These are phyloP conservation scores for Ottelia alismoides DNA, from an alignment of 106 monocot genomes.

Conservation along the genomic window DNA sequence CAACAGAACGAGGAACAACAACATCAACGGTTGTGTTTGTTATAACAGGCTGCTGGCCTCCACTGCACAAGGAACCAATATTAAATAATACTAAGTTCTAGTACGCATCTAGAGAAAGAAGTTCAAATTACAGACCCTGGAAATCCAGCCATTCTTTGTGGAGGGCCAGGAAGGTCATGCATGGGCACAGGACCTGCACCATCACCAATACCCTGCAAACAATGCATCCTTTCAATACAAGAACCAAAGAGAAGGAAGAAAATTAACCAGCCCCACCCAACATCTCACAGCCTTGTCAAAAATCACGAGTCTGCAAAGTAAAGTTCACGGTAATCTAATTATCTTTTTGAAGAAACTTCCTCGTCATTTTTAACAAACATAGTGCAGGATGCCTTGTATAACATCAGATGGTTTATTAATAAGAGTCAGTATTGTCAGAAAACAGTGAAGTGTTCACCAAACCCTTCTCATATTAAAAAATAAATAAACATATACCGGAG, in stretches of 20 bases:
- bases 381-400: no score
- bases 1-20: constrained; percentile 55
- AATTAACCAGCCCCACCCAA: not conserved
- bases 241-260: not conserved
- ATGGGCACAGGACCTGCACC: constrained; percentile 22
- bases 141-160: constrained; percentile 31
- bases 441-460: no score
- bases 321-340: no score
- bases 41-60: constrained; percentile 37
- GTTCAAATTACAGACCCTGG: constrained; percentile 35
- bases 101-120: no score
- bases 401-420: no score
- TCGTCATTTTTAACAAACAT: no score
- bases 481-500: not conserved
- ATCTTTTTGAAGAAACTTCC: no score
- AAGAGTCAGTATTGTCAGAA: no score
- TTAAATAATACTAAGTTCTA: not conserved
- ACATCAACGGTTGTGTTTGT: constrained; percentile 75
- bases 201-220: constrained; percentile 26
- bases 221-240: no score
- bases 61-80: constrained; percentile 24
- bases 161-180: constrained; percentile 19
- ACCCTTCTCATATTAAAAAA: no score
- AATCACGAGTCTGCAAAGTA: no score
- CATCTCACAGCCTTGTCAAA: no score